A percentile compares a stretch with the other conserved stretches of the same genome.
Evolutionary conservation across 306 rosid genomes (phyloP).

Genomic region (Acacia crassicarpa): DNA sequence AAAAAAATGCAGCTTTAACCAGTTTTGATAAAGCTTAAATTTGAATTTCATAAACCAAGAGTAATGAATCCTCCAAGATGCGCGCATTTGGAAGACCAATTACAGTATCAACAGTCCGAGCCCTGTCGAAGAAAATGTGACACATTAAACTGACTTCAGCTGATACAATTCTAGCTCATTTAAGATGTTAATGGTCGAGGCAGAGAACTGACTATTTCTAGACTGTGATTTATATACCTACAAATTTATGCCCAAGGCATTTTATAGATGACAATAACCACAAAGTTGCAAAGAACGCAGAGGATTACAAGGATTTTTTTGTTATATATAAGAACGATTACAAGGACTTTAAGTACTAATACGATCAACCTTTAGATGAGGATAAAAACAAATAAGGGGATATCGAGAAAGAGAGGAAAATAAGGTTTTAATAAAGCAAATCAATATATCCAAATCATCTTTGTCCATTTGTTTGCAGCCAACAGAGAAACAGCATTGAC

Average conservation of each 20-base stretch:
- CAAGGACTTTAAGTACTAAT: not conserved
- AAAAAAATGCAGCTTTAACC: not conserved
- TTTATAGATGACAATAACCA: not conserved
- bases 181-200: not conserved
- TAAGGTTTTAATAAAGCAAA: not conserved
- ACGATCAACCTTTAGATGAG: not conserved
- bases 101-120: not conserved
- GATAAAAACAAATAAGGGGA: not conserved
- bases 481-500: not conserved
- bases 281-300: not conserved
- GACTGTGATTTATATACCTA: not conserved
- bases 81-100: not conserved
- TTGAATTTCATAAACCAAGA: not conserved
- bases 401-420: not conserved
- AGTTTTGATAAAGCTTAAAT: not conserved
- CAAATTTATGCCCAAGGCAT: not conserved
- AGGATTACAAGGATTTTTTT: not conserved
- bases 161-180: conserved; percentile 2
- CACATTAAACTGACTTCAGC: not conserved
- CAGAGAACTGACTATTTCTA: not conserved
- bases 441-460: conserved; percentile 7
- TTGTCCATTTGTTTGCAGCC: not conserved
- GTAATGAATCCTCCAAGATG: not conserved
- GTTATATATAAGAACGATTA: no score
- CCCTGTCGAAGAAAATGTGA: not conserved